Evolutionary conservation across 148 eudicot genomes (phyloP), one percentile per base, ranked within the genome.

Genomic region (Fagopyrum homotropicum): DNA sequence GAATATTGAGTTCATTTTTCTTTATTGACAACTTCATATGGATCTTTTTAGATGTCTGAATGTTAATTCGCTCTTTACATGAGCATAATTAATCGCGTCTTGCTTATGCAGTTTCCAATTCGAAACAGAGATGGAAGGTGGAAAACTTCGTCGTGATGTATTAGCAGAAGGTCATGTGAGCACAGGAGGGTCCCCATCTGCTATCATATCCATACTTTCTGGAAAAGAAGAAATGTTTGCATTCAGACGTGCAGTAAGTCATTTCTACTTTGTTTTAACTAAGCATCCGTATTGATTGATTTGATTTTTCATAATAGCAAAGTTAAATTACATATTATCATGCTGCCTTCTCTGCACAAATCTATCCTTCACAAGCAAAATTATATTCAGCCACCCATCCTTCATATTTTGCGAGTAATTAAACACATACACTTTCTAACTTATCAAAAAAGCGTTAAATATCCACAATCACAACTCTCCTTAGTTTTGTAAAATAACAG

Each of bases 221-320:
- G 96, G 86, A 70, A 83, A 95, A 81, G 98, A 92, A 81, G 98
- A 92, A 86, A 90, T 85, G 92, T 95, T 95, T 81, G 98, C 98
- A 52, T 95, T 95, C 79, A 90, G 85, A 14, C 83, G 98, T 85
- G 98, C 98, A 78, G 97, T 92, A 81, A 86, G 95, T 87, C 17
- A 9, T 68, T 49, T 19, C 35, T 35, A 9, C 7, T 43, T 59
- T 57, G 7, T 16, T 16, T 69, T 40, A 69, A 72, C 59, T 15
- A 0, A 48, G 11, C 17, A 11, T 56, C 29, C 12, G 19, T 71
- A 35, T 35, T 35, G 40, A 35, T 35, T 35, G 40, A 35, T 35
- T 35, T 35, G 40, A 35, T 35, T 35, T 35, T 35, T 35, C 40
- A 35, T 35, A 35, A 35, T 1, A 0, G 40, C 40, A 35, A 35